Percentiles rank a stretch among this genome's conserved stretches.
These are phyloP conservation scores for Dactylis glomerata DNA, from an alignment of 176 grass and related monocot genomes.

Conservation along the genomic window DNA sequence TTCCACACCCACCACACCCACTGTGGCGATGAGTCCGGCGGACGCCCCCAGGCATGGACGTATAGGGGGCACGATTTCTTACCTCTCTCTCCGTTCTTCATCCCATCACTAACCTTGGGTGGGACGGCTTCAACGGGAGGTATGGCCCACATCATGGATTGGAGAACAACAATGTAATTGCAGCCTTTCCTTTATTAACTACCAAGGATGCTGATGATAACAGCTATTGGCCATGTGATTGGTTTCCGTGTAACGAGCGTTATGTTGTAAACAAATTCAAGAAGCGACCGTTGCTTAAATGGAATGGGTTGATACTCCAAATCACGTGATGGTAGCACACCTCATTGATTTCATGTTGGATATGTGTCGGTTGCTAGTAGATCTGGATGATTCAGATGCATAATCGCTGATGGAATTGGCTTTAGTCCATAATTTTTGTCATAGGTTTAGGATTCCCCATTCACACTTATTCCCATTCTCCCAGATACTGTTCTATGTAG, in stretches of 20 bases:
- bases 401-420: background rate
- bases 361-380: background rate
- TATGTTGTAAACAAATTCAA: slow-evolving; percentile 68
- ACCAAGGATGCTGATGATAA: slow-evolving; percentile 79
- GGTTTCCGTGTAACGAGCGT: slow-evolving; percentile 51
- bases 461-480: background rate
- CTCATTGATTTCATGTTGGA: background rate
- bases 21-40: background rate
- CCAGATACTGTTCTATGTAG: background rate
- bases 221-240: slow-evolving; percentile 75
- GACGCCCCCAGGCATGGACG: background rate
- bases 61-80: too few species aligned
- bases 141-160: slow-evolving; percentile 64
- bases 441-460: background rate
- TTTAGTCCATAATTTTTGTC: background rate
- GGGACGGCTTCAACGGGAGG: background rate
- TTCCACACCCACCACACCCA: too few species aligned
- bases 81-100: background rate
- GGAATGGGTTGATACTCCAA: slow-evolving; percentile 60
- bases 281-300: slow-evolving; percentile 75
- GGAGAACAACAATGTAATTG: slow-evolving; percentile 99
- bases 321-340: background rate
- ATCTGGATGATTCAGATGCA: background rate
- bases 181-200: slow-evolving; percentile 90
- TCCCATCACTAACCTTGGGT: too few species aligned